These are phyloP conservation scores for Nemania serpens DNA, from an alignment of 2,329 filamentous ascomycete species.

Conservation along the genomic window DNA sequence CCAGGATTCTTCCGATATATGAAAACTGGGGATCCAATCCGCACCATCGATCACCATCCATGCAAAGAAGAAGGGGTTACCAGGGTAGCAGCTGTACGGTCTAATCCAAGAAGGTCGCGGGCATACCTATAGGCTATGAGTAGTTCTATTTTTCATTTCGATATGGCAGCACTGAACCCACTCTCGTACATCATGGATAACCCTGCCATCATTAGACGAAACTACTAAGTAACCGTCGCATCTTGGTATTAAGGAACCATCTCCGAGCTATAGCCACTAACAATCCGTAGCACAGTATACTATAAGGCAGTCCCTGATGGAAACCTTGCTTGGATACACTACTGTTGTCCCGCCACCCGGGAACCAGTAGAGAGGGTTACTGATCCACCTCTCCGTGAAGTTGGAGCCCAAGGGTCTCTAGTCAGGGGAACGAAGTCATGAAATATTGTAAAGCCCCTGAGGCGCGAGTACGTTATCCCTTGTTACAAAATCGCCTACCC, in stretches of 20 bases:
- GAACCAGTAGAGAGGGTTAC: slow-evolving; percentile 6
- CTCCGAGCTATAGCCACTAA: slow-evolving; percentile 17
- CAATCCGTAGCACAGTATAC: slow-evolving; percentile 1
- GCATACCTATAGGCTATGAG: slow-evolving; percentile 3
- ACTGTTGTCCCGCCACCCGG: slow-evolving; percentile 5
- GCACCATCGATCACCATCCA: slow-evolving; percentile 26
- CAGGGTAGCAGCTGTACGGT: slow-evolving; percentile 18
- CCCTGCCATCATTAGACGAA: slow-evolving; percentile 15
- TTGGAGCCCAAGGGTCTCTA: neutral
- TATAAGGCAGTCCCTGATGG: neutral
- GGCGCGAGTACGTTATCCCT: slow-evolving; percentile 13
- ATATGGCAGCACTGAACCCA: slow-evolving; percentile 24
- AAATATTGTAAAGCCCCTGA: slow-evolving; percentile 13
- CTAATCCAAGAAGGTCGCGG: slow-evolving; percentile 15
- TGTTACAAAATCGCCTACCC: slow-evolving; percentile 11
- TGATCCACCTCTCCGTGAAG: neutral
- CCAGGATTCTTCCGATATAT: slow-evolving; percentile 23
- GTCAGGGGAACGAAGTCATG: neutral
- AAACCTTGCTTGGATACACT: too few species aligned
- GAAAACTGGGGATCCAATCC: slow-evolving; percentile 30
- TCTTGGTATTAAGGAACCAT: slow-evolving; percentile 18
- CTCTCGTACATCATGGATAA: slow-evolving; percentile 23
- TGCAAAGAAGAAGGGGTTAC: slow-evolving; percentile 22
- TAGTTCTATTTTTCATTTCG: slow-evolving; percentile 24
- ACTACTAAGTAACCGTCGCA: slow-evolving; percentile 14